These are phyloP conservation scores for Carnegiea gigantea DNA, from an alignment of 179 eudicot genomes.

Conservation along the genomic window DNA sequence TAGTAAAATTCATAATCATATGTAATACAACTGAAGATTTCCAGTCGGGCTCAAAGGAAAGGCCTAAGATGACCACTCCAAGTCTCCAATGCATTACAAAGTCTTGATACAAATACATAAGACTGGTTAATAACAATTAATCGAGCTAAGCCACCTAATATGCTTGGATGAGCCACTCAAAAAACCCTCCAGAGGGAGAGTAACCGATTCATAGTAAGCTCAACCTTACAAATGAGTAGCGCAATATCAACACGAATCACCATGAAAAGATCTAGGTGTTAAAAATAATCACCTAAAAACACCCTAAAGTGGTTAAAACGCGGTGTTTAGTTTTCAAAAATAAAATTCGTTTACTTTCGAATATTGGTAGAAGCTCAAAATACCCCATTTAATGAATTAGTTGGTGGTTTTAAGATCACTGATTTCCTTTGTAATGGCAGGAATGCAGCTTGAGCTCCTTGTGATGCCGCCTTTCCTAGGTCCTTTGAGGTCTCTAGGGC, in stretches of 20 bases:
- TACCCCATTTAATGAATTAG: constrained; percentile 7
- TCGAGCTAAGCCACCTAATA: not conserved
- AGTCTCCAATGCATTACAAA: too few species aligned
- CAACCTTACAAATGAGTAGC: constrained; percentile 10
- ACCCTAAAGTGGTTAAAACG: not conserved
- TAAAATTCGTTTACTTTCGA: too few species aligned
- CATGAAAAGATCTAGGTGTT: constrained; percentile 8
- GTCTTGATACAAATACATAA: not conserved
- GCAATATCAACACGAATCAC: not conserved
- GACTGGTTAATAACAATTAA: not conserved
- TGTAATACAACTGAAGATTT: too few species aligned
- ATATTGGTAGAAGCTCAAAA: not conserved
- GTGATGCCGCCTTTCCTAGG: constrained; percentile 52
- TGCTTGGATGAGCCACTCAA: constrained; percentile 11
- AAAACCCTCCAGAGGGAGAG: constrained; percentile 25
- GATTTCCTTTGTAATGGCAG: constrained; percentile 57
- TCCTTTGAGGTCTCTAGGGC: constrained; percentile 49
- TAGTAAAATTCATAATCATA: too few species aligned
- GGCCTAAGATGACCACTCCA: too few species aligned
- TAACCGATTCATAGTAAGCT: constrained; percentile 12
- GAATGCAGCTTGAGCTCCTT: constrained; percentile 84
- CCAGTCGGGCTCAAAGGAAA: too few species aligned
- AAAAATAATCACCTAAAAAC: constrained; percentile 18
- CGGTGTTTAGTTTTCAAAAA: not conserved
- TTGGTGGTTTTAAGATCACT: constrained; percentile 28